Conservation (phyloP, 2,329 filamentous ascomycete genomes). For the Chaetomiaceae sp. region DNA sequence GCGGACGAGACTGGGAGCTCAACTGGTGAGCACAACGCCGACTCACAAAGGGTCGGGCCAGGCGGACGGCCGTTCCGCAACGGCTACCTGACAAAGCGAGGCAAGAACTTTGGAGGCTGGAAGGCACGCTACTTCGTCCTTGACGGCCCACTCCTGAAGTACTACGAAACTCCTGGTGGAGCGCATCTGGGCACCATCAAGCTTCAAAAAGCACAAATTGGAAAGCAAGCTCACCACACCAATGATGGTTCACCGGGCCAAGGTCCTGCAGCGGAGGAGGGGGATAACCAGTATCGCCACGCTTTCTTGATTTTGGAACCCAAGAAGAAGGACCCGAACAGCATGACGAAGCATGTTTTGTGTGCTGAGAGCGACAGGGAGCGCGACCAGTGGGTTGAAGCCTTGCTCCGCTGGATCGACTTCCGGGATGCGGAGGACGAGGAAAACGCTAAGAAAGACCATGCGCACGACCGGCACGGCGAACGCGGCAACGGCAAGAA, state of each 20-base stretch:
- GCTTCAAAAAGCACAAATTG: constrained; percentile 84
- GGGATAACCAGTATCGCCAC: constrained; percentile 92
- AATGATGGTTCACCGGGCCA: constrained; percentile 60
- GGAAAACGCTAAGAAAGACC: constrained; percentile 36
- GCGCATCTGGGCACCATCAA: constrained; percentile 92
- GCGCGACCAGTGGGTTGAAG: constrained; percentile 90
- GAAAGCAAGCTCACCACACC: constrained; percentile 73
- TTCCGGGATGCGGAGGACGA: constrained; percentile 60
- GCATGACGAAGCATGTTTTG: constrained; percentile 85
- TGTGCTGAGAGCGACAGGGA: constrained; percentile 94
- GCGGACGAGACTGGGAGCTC: constrained; percentile 49
- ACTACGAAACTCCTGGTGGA: constrained; percentile 87
- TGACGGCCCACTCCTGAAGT: constrained; percentile 65
- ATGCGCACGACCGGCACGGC: constrained; percentile 38
- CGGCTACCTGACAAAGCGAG: constrained; percentile 91
- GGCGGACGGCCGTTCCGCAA: constrained; percentile 69
- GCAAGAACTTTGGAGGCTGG: constrained; percentile 99
- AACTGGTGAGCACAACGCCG: constrained; percentile 34
- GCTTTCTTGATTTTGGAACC: constrained; percentile 93
- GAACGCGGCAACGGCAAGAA: constrained; percentile 42
- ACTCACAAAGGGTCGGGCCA: constrained; percentile 46
- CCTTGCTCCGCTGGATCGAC: constrained; percentile 84
- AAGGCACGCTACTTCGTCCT: constrained; percentile 71
- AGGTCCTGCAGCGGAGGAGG: constrained; percentile 58
- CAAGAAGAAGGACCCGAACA: constrained; percentile 89